Evolutionary conservation across 2,329 filamentous ascomycete species (phyloP), one percentile per base, ranked within the genome.

Genomic region (Hypocrella siamensis): DNA sequence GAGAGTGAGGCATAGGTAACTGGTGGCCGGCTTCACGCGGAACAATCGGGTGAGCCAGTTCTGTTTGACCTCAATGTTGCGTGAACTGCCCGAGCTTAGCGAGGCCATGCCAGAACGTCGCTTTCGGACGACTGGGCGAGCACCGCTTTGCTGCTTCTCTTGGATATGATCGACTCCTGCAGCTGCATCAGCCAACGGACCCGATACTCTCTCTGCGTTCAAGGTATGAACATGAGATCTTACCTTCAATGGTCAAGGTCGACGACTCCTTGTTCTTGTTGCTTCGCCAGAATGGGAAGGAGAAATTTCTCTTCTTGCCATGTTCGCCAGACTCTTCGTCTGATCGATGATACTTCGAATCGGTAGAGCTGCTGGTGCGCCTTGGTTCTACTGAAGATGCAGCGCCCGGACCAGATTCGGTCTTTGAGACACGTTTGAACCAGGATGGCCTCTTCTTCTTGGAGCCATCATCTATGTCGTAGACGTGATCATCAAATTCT

Each of bases 21-120:
- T 72, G 12, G 64, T 77, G 1, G 78, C 81, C 2, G 88, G 88
- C 51, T 90, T 93, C 48, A 94, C 78, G 34, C 84, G 75, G 59
- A 96, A 83, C 28, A 96, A 72, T 12, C 83, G 79, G 19, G 83
- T 79, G 32, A 96, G 70, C 86, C 88, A 94, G 43, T 79, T 93
- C 46, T 84, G 76, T 48, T 75, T 77, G 19, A 73, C 67, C 38
- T 74, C 75, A 45, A 70, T 79, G 53, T 65, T 66, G 35, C 66
- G 65, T 38, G 56, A 57, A 19, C 46, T 43, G 14, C 53, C 52
- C 36, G 50, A 52, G 19, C 53, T 50, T 19, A 52, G 54, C 18
- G 53, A 53, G 15, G 50, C 46, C 38, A 55, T 48, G 26, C 41
- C 47, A 31, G 43, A 38, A 18, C 44, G 41, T 27, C 40, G 43